Conservation (phyloP, 1,284 basidiomycete genomes). For the Apiotrichum laibachii region DNA sequence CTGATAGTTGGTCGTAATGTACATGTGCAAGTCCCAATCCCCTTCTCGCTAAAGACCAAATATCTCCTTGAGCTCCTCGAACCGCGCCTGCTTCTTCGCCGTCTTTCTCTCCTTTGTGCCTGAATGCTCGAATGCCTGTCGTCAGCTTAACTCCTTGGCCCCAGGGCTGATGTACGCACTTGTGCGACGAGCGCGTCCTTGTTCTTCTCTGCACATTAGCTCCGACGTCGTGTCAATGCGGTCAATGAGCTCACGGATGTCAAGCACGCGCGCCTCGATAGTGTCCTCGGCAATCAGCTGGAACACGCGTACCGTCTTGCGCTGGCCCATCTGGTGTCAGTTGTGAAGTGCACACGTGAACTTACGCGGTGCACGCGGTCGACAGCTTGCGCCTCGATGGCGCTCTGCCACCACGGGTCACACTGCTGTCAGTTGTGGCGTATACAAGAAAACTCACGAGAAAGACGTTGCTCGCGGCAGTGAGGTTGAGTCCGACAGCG, state of each 20-base stretch:
- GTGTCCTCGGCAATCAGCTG: slow-evolving; percentile 84
- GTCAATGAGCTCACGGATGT: slow-evolving; percentile 66
- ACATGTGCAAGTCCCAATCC: neutral
- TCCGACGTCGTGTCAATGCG: too few relatives aligned
- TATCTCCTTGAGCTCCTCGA: slow-evolving; percentile 46
- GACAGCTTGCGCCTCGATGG: slow-evolving; percentile 84
- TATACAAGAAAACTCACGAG: slow-evolving; percentile 58
- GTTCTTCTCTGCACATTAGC: slow-evolving; percentile 35
- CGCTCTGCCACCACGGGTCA: slow-evolving; percentile 73
- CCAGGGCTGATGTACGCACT: slow-evolving; percentile 14
- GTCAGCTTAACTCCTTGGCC: neutral
- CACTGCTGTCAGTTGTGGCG: slow-evolving; percentile 43
- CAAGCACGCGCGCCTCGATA: slow-evolving; percentile 78
- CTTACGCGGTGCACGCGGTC: slow-evolving; percentile 67
- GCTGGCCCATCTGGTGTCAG: slow-evolving; percentile 64
- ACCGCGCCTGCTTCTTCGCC: slow-evolving; percentile 42
- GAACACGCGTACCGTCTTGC: slow-evolving; percentile 74
- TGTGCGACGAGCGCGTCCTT: slow-evolving; percentile 45
- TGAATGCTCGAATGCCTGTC: slow-evolving; percentile 44
- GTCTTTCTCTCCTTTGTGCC: slow-evolving; percentile 30
- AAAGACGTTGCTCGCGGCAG: slow-evolving; percentile 84
- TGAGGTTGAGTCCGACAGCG: slow-evolving; percentile 81
- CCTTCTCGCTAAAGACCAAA: slow-evolving; percentile 28
- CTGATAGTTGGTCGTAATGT: too few relatives aligned
- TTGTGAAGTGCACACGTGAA: slow-evolving; percentile 47